Conservation (phyloP, 352 stramenopile species). For the Phytophthora colocasiae region DNA sequence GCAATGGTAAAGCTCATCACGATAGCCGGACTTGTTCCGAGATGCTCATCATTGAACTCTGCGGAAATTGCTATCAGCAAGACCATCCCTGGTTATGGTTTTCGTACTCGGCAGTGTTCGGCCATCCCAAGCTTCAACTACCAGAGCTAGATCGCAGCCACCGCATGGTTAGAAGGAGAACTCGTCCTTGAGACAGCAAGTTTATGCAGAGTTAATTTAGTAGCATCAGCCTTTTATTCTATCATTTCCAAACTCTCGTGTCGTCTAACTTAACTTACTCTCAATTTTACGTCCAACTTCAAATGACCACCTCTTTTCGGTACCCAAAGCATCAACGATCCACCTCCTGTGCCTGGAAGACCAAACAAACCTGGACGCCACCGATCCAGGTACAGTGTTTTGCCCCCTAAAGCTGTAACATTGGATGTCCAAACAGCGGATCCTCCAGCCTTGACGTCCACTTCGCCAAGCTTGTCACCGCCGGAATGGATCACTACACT, state of each 20-base stretch:
- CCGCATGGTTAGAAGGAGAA: background rate
- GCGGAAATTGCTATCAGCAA: background rate
- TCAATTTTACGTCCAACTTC: conserved; percentile 8
- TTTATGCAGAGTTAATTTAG: background rate
- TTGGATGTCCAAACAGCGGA: conserved; percentile 23
- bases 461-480: conserved; percentile 23
- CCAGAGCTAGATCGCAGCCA: background rate
- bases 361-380: conserved; percentile 25
- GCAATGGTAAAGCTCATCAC: background rate
- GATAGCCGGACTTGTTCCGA: conserved; percentile 10
- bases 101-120: background rate
- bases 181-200: too few relatives aligned
- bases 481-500: conserved; percentile 36
- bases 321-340: conserved; percentile 32
- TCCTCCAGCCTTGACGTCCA: conserved; percentile 13
- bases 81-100: background rate
- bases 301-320: conserved; percentile 13
- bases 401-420: conserved; percentile 21
- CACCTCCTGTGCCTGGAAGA: conserved; percentile 36
- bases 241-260: background rate
- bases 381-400: conserved; percentile 26
- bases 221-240: background rate
- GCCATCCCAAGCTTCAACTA: background rate
- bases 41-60: conserved; percentile 25
- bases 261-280: conserved; percentile 4